Conservation (phyloP, 2,329 filamentous ascomycete genomes). For the Aspergillus sp. region DNA sequence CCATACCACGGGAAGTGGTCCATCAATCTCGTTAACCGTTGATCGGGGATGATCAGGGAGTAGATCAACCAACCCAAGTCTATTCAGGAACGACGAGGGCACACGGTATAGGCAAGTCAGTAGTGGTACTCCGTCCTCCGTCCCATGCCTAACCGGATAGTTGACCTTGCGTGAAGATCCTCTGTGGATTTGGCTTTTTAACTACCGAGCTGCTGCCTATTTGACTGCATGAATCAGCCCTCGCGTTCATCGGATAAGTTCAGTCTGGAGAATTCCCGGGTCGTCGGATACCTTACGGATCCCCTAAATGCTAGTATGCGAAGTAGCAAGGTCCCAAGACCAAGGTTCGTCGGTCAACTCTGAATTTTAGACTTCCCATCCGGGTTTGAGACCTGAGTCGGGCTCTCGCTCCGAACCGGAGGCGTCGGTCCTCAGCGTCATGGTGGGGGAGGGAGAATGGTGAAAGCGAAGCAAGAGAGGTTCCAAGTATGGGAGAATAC, state of each 20-base stretch:
- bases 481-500: not conserved
- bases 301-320: not conserved
- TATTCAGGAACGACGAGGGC: not conserved
- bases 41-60: not conserved
- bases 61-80: not conserved
- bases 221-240: conserved; percentile 1
- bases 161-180: not conserved
- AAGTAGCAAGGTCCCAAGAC: not conserved
- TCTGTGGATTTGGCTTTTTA: not conserved
- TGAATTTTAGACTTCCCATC: not conserved
- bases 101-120: no score
- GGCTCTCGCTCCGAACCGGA: not conserved
- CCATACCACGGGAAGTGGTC: not conserved
- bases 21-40: not conserved
- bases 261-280: not conserved
- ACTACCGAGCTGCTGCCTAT: conserved; percentile 5
- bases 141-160: not conserved
- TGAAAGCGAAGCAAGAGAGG: not conserved
- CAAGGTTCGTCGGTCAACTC: not conserved
- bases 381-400: not conserved
- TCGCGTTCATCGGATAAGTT: not conserved
- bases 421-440: not conserved
- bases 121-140: no score
- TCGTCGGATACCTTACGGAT: not conserved
- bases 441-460: not conserved